Evolutionary conservation across 2,329 filamentous ascomycete genomes (phyloP).

Genomic region (Clarireedia monteithiana): DNA sequence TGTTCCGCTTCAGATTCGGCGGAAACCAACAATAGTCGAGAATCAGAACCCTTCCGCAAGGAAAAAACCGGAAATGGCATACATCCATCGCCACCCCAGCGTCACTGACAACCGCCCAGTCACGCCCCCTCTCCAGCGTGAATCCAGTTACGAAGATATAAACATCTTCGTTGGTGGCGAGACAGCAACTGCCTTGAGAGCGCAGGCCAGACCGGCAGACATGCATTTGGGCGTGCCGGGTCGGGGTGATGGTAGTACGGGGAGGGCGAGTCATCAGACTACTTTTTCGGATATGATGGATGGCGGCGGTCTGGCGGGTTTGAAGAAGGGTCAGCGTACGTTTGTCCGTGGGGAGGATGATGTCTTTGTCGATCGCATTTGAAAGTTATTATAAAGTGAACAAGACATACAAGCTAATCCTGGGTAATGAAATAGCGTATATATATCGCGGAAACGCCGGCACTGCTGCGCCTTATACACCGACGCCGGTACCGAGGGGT

Average conservation of each 20-base stretch:
- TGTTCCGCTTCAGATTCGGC: conserved; percentile 18
- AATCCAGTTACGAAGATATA: conserved; percentile 42
- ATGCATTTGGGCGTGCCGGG: background rate
- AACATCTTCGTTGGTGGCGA: conserved; percentile 44
- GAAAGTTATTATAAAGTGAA: background rate
- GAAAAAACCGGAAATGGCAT: no score
- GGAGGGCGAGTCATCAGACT: conserved; percentile 25
- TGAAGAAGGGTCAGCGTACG: conserved; percentile 28
- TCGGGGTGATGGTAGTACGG: background rate
- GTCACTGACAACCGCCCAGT: conserved; percentile 12
- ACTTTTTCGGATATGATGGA: conserved; percentile 49
- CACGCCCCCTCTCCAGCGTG: conserved; percentile 33
- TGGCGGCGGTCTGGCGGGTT: conserved; percentile 34
- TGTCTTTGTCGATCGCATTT: background rate
- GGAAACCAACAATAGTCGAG: background rate
- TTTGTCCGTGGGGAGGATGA: conserved; percentile 1
- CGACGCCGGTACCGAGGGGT: conserved; percentile 1
- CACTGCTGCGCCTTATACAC: background rate
- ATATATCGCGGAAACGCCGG: conserved; percentile 4
- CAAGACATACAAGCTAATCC: background rate
- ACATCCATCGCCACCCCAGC: no score
- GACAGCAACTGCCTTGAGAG: conserved; percentile 30
- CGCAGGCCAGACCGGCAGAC: background rate
- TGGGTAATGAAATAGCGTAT: conserved; percentile 1
- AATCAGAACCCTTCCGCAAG: no score